phyloP scores from a whole-genome alignment of 306 rosid genomes.

The Cicer yamashitae region DNA sequence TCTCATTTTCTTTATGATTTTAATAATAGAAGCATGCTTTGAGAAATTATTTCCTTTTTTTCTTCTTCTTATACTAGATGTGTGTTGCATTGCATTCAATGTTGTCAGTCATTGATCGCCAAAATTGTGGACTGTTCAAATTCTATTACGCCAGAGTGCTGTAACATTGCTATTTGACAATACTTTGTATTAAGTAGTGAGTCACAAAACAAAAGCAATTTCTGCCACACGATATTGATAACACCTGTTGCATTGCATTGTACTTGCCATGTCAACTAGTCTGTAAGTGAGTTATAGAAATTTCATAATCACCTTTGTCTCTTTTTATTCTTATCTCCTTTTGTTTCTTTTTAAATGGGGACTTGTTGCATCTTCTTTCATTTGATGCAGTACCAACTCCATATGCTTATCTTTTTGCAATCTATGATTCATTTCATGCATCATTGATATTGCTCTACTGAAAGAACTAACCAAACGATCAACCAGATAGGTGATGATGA shows the following conservation, averaged over 20 bases:
- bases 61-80: background rate
- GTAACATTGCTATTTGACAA: too few species aligned
- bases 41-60: background rate
- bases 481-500: background rate
- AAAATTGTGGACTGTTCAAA: too few species aligned
- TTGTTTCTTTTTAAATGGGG: background rate
- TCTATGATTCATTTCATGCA: background rate
- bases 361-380: background rate
- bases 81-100: conserved; percentile 1
- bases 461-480: conserved; percentile 2
- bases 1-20: conserved; percentile 4
- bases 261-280: background rate
- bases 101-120: too few species aligned
- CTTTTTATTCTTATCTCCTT: too few species aligned
- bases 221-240: too few species aligned
- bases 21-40: background rate
- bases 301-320: too few species aligned
- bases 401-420: conserved; percentile 1
- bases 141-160: too few species aligned
- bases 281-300: background rate
- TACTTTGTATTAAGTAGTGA: too few species aligned
- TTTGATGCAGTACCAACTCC: background rate
- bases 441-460: background rate
- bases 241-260: background rate
- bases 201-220: too few species aligned